These are phyloP conservation scores for Cynanchum wilfordii DNA, from an alignment of 257 asterid genomes.

Conservation along the genomic window DNA sequence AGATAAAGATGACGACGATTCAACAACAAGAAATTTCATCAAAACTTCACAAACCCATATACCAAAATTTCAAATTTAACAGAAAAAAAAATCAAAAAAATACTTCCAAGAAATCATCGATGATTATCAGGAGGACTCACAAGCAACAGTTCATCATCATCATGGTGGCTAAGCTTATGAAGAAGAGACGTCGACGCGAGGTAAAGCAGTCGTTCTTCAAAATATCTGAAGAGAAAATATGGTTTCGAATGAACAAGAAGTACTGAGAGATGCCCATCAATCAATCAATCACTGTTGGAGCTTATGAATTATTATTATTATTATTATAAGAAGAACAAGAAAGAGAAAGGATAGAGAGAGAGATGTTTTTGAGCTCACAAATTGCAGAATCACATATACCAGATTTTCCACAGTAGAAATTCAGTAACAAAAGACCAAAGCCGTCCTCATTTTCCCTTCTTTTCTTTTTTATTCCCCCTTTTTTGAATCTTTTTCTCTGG, in stretches of 20 bases:
- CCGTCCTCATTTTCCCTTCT: not conserved
- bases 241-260: slow-evolving; percentile 40
- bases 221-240: slow-evolving; percentile 28
- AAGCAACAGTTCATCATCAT: not conserved
- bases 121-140: not conserved
- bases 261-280: slow-evolving; percentile 29
- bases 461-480: no score
- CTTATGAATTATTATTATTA: slow-evolving; percentile 16
- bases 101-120: not conserved
- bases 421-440: not conserved
- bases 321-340: no score
- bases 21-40: not conserved
- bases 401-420: not conserved
- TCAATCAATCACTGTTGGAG: slow-evolving; percentile 42
- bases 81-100: slow-evolving; percentile 7
- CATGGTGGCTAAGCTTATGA: not conserved
- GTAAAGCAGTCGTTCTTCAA: slow-evolving; percentile 9
- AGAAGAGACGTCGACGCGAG: slow-evolving; percentile 1
- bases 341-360: not conserved
- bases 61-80: not conserved
- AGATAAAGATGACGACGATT: slow-evolving; percentile 4
- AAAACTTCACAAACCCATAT: not conserved
- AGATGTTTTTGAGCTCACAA: not conserved
- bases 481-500: not conserved
- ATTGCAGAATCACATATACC: not conserved